Evolutionary conservation across 2,329 filamentous ascomycete genomes (phyloP).

Genomic region (Venturia asperata): DNA sequence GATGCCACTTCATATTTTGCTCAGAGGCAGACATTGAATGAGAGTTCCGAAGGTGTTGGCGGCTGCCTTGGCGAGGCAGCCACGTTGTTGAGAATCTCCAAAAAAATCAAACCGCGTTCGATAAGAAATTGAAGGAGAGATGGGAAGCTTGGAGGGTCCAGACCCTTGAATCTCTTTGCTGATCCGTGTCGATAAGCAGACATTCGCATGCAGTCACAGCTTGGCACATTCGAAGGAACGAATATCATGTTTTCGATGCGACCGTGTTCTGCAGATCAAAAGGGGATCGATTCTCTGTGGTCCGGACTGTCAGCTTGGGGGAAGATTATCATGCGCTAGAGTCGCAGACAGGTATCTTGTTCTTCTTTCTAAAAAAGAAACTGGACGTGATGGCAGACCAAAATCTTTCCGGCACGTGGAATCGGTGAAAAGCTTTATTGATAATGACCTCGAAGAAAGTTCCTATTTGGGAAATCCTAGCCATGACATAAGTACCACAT

Average conservation of each 20-base stretch:
- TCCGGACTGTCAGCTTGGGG: not conserved
- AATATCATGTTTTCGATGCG: not conserved
- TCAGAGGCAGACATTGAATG: not conserved
- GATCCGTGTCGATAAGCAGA: not conserved
- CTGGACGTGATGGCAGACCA: not conserved
- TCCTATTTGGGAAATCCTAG: too few relatives aligned
- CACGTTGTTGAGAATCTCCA: not conserved
- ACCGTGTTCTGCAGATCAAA: not conserved
- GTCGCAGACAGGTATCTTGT: not conserved
- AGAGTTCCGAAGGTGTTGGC: not conserved
- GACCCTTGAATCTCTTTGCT: not conserved
- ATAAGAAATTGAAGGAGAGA: not conserved
- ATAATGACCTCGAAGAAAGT: too few relatives aligned
- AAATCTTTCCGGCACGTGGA: too few relatives aligned
- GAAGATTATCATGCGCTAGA: not conserved
- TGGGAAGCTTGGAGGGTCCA: not conserved
- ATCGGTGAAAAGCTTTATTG: too few relatives aligned
- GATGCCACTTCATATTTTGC: not conserved
- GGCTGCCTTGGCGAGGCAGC: not conserved
- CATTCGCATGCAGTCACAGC: not conserved
- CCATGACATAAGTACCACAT: too few relatives aligned
- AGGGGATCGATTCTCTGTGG: not conserved
- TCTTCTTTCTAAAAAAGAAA: not conserved
- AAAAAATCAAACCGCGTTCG: not conserved
- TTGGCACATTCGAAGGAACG: not conserved